A percentile compares a stretch with the other conserved stretches of the same genome.
Evolutionary conservation across 192 early-diverging fungal species (phyloP).

Genomic region (Geosiphon pyriformis): DNA sequence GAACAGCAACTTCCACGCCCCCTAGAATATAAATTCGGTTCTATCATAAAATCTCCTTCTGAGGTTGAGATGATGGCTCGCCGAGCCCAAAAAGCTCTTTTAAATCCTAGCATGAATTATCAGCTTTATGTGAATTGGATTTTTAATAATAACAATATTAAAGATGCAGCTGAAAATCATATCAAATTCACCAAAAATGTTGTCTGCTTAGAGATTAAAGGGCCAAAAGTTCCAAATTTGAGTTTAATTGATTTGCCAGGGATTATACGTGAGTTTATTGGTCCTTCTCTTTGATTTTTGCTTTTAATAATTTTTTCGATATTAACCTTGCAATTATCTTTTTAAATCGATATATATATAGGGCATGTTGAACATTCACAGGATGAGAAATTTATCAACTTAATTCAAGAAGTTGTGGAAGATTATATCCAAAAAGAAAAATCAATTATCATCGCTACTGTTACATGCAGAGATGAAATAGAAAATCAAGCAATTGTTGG

Average conservation of each 20-base stretch:
- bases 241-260: constrained; percentile 60
- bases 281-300: background rate
- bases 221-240: constrained; percentile 42
- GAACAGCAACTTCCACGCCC: constrained; percentile 27
- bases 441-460: constrained; percentile 52
- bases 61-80: constrained; percentile 40
- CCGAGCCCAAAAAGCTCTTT: constrained; percentile 50
- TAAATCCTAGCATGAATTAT: constrained; percentile 38
- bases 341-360: constrained; percentile 1
- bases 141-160: constrained; percentile 27
- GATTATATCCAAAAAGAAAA: constrained; percentile 42
- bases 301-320: background rate
- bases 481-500: constrained; percentile 53
- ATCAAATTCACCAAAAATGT: constrained; percentile 47
- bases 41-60: constrained; percentile 24
- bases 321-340: background rate
- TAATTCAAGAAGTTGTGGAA: constrained; percentile 46
- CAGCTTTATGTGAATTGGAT: constrained; percentile 9
- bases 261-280: constrained; percentile 48
- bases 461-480: constrained; percentile 56
- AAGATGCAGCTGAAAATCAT: constrained; percentile 41
- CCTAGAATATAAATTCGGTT: constrained; percentile 37
- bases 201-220: constrained; percentile 50
- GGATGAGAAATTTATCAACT: constrained; percentile 38
- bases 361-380: constrained; percentile 23